These are phyloP conservation scores for Xylaria multiplex DNA, from an alignment of 2,329 filamentous ascomycete species.

Conservation along the genomic window DNA sequence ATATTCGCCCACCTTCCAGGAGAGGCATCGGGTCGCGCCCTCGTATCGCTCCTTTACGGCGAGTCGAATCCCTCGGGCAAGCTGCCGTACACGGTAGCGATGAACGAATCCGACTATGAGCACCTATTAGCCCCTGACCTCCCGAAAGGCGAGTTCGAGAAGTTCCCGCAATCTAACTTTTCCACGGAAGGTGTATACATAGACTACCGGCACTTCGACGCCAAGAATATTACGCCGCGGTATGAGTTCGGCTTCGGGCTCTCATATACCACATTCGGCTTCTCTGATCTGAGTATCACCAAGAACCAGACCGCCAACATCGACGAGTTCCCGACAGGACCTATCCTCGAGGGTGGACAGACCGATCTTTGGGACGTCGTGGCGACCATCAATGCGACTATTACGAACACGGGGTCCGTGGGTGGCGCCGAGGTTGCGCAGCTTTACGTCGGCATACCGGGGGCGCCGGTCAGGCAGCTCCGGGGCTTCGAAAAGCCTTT, in stretches of 20 bases:
- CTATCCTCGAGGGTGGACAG: constrained; percentile 56
- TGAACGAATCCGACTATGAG: constrained; percentile 65
- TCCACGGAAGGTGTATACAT: constrained; percentile 59
- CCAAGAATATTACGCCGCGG: constrained; percentile 58
- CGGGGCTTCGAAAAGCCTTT: constrained; percentile 72
- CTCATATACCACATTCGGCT: constrained; percentile 64
- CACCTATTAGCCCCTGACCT: constrained; percentile 53
- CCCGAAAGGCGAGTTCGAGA: constrained; percentile 62
- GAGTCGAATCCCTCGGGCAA: constrained; percentile 65
- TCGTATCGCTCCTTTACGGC: constrained; percentile 68
- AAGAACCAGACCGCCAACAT: constrained; percentile 45
- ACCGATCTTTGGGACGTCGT: constrained; percentile 60
- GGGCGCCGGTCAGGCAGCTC: constrained; percentile 66
- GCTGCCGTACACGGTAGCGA: constrained; percentile 70
- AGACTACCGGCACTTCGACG: constrained; percentile 67
- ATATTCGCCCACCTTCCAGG: constrained; percentile 73
- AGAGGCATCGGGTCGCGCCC: constrained; percentile 67
- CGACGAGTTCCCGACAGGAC: constrained; percentile 53
- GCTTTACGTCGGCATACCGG: constrained; percentile 60
- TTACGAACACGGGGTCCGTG: constrained; percentile 56
- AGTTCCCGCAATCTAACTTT: constrained; percentile 63
- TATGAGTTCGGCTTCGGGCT: constrained; percentile 68
- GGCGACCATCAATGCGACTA: constrained; percentile 51
- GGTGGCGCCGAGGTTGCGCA: constrained; percentile 60
- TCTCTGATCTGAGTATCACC: constrained; percentile 55